Conservation (phyloP, 2,329 filamentous ascomycete genomes). For the Ophiostoma australiae region DNA sequence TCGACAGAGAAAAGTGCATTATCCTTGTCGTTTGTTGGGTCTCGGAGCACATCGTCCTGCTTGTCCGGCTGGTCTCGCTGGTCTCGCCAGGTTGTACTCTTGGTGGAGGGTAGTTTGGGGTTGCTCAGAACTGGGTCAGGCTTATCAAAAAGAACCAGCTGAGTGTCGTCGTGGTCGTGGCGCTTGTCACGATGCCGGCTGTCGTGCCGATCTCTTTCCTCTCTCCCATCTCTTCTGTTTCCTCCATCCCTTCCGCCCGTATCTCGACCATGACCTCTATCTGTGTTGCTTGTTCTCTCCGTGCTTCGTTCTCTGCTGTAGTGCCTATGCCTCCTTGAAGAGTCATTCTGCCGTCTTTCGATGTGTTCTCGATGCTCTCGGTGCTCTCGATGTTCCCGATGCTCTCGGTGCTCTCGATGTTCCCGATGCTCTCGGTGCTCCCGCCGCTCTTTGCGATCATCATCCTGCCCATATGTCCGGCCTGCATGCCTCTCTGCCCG, state of each 20-base stretch:
- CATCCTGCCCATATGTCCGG: neutral
- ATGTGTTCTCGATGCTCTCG: neutral
- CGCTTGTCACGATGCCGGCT: slow-evolving; percentile 1
- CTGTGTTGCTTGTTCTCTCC: neutral
- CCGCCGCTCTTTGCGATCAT: slow-evolving; percentile 12
- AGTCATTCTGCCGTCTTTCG: neutral
- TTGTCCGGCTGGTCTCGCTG: neutral
- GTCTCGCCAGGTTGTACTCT: neutral
- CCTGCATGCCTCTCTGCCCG: slow-evolving; percentile 8
- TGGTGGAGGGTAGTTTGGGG: neutral
- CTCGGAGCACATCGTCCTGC: slow-evolving; percentile 12
- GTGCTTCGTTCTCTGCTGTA: slow-evolving; percentile 2
- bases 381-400: slow-evolving; percentile 1
- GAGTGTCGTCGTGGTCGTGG: slow-evolving; percentile 11
- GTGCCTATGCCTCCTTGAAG: slow-evolving; percentile 11
- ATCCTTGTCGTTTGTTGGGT: slow-evolving; percentile 16
- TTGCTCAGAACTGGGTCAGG: neutral
- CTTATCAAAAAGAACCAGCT: slow-evolving; percentile 14
- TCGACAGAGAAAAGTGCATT: slow-evolving; percentile 57
- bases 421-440: slow-evolving; percentile 3
- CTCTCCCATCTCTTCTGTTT: neutral
- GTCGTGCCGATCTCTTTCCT: neutral
- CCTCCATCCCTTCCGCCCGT: neutral
- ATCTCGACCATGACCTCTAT: neutral
- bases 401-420: no score